A percentile compares a stretch with the other conserved stretches of the same genome.
phyloP scores from a whole-genome alignment of 179 eudicot species.

The Beta macrorhiza region DNA sequence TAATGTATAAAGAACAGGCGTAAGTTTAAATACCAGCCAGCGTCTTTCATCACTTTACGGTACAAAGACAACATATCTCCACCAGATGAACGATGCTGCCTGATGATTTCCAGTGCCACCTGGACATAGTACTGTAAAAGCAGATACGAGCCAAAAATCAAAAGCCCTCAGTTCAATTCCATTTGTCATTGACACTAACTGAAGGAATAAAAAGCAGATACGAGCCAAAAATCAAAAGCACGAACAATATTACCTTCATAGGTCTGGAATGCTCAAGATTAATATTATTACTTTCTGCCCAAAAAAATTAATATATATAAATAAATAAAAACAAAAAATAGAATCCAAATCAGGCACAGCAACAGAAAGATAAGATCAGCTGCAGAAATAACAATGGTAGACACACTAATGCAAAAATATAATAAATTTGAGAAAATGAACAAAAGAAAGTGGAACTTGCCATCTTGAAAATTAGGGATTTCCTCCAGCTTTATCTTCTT shows the following conservation, averaged over 20 bases:
- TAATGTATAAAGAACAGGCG: not conserved
- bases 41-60: not conserved
- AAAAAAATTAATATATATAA: too few relatives aligned
- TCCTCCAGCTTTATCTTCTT: not conserved
- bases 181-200: too few relatives aligned
- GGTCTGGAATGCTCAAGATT: not conserved
- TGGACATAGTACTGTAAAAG: not conserved
- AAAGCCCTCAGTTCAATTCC: not conserved
- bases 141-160: too few relatives aligned
- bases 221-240: not conserved
- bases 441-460: not conserved
- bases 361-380: not conserved
- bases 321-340: too few relatives aligned
- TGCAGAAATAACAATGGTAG: not conserved
- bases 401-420: not conserved
- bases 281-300: not conserved
- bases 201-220: not conserved
- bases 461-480: not conserved
- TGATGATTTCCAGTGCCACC: not conserved
- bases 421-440: not conserved
- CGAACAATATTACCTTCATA: not conserved
- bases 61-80: not conserved
- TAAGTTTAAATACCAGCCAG: conserved; percentile 1
- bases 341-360: too few relatives aligned
- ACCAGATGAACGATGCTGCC: not conserved